These are phyloP conservation scores for Camelina neglecta DNA, from an alignment of 345 rosid genomes.

Conservation along the genomic window DNA sequence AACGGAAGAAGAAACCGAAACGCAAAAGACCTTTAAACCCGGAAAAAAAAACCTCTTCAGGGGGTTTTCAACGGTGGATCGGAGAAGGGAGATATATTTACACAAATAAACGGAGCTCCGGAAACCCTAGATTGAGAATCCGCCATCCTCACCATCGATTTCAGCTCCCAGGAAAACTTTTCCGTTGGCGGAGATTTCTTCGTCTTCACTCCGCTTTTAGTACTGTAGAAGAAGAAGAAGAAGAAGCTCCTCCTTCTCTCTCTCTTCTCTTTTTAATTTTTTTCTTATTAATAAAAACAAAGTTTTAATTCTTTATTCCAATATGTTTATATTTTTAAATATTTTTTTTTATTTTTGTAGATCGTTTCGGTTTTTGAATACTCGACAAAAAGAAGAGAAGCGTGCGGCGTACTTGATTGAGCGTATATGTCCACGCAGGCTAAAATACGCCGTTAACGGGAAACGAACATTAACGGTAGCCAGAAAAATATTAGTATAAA, in stretches of 20 bases:
- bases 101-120: conserved; percentile 44
- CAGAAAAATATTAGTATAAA: too few species aligned
- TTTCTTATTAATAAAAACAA: not conserved
- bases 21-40: conserved; percentile 29
- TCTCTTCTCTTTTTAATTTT: not conserved
- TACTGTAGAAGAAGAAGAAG: conserved; percentile 25
- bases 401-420: conserved; percentile 47
- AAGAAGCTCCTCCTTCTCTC: conserved; percentile 18
- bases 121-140: conserved; percentile 43
- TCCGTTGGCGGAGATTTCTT: conserved; percentile 59
- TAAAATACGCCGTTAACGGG: not conserved
- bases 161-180: conserved; percentile 13
- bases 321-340: conserved; percentile 16
- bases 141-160: conserved; percentile 55
- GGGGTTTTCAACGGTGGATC: conserved; percentile 50
- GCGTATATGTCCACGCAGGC: conserved; percentile 22
- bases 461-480: too few species aligned
- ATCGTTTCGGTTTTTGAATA: conserved; percentile 44
- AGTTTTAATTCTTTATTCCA: not conserved
- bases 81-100: conserved; percentile 44
- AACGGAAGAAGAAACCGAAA: conserved; percentile 27
- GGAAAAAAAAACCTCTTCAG: conserved; percentile 23
- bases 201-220: conserved; percentile 54
- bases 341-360: not conserved
- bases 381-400: conserved; percentile 47